Evolutionary conservation across 2,329 filamentous ascomycete species (phyloP), one percentile per base, ranked within the genome.

Genomic region (Didymella segeticola): DNA sequence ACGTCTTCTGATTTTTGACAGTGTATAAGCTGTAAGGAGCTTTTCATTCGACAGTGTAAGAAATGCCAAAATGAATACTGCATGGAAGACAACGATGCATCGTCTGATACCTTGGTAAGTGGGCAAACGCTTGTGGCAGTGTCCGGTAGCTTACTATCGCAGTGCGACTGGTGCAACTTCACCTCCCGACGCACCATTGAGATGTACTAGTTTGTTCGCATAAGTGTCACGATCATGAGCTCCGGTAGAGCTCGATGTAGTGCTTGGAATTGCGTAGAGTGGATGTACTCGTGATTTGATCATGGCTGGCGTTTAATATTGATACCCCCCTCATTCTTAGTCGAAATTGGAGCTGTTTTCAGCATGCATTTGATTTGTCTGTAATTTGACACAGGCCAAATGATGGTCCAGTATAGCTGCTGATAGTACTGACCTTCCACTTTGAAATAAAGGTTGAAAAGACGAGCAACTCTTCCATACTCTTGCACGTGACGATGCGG

Each of bases 11-110:
- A 65, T 41, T 12, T 22, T 26, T 47, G 31, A 2, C 60, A 92
- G 87, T 96, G 93, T 71, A 82, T 84, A 43, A 82, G 85, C 31
- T 97, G 93, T 76, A 90, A 91, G 67, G 78, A 83, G 22, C 76
- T 82, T 36, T 90, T 87, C 22, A 90, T 93, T 67, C 83, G 86
- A 38, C 82, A 79, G 27, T 97, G 93, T 72, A 82, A 79, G 56
- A 82, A 82, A 53, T 96, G 93, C 74, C 83, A 83, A 34, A 89
- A 89, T 48, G 89, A 90, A 46, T 96, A 96, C 72, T 97, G 93
- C 73, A 82, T 89, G 56, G 82, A 88, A 50, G 91, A 96, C 70
- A 92, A 96, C 62, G 89, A 92, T 62, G 90, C 90, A 14, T 93
- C 89, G 33, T 90, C 88, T 11, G 76, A 81, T n/a, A 86, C 81